Conservation (phyloP, 2,329 filamentous ascomycete species). For the Talaromyces sp. region DNA sequence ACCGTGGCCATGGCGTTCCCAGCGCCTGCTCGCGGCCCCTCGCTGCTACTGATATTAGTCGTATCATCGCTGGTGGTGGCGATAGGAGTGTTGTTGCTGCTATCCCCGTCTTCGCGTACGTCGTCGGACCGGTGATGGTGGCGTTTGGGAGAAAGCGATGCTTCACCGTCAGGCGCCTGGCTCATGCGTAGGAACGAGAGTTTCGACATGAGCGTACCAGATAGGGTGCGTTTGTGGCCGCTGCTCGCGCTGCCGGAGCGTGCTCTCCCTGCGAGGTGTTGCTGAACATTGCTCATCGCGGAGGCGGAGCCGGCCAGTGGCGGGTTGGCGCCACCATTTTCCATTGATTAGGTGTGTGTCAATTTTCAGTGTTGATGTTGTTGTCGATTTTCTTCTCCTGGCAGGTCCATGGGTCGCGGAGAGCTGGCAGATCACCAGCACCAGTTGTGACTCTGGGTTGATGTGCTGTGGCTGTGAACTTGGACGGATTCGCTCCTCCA, state of each 20-base stretch:
- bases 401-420: background rate
- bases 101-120: constrained; percentile 4
- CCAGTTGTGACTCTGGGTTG: background rate
- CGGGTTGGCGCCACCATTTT: constrained; percentile 24
- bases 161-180: constrained; percentile 23
- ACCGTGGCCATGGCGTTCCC: constrained; percentile 45
- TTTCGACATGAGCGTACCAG: constrained; percentile 61
- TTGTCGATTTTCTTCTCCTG: background rate
- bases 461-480: background rate
- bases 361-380: background rate
- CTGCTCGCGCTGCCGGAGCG: constrained; percentile 27
- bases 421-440: background rate
- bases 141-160: background rate
- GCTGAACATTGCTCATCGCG: constrained; percentile 15
- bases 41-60: constrained; percentile 19
- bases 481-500: no score
- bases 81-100: constrained; percentile 12
- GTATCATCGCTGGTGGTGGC: constrained; percentile 15
- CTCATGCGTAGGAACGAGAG: constrained; percentile 61
- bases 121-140: constrained; percentile 23
- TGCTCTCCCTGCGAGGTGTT: constrained; percentile 18
- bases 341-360: constrained; percentile 23
- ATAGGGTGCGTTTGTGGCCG: constrained; percentile 45
- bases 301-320: constrained; percentile 18
- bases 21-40: constrained; percentile 17